Conservation (phyloP, 2,329 filamentous ascomycete species). For the Cladophialophora immunda region DNA sequence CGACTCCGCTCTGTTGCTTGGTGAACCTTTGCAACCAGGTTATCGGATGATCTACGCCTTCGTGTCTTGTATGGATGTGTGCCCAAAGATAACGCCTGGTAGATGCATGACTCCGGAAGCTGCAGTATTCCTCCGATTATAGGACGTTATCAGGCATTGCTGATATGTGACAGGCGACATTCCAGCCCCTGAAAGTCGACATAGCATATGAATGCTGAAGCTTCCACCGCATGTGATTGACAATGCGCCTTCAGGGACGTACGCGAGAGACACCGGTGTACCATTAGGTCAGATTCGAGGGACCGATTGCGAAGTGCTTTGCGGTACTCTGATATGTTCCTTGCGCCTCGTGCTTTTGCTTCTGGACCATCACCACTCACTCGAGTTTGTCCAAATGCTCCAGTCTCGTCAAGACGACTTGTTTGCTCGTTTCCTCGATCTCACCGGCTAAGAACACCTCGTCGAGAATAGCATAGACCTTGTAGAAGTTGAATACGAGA, state of each 20-base stretch:
- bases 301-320: not conserved
- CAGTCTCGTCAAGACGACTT: conserved; percentile 91
- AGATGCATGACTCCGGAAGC: not conserved
- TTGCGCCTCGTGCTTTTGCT: not conserved
- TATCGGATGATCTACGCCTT: not conserved
- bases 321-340: not conserved
- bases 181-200: not conserved
- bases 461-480: conserved; percentile 96
- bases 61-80: not conserved
- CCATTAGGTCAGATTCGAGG: not conserved
- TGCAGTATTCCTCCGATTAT: not conserved
- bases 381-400: conserved; percentile 98
- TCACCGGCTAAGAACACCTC: conserved; percentile 98
- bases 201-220: not conserved
- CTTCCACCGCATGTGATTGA: not conserved
- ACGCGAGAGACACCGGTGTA: not conserved
- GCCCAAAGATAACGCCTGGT: not conserved
- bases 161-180: not conserved
- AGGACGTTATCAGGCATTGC: not conserved
- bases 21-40: not conserved
- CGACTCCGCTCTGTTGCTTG: not conserved
- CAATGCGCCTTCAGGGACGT: not conserved
- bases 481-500: conserved; percentile 78
- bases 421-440: conserved; percentile 98
- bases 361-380: conserved; percentile 55